Conservation (phyloP, 78 protist species). For the Dictyostelium firmibasis region DNA sequence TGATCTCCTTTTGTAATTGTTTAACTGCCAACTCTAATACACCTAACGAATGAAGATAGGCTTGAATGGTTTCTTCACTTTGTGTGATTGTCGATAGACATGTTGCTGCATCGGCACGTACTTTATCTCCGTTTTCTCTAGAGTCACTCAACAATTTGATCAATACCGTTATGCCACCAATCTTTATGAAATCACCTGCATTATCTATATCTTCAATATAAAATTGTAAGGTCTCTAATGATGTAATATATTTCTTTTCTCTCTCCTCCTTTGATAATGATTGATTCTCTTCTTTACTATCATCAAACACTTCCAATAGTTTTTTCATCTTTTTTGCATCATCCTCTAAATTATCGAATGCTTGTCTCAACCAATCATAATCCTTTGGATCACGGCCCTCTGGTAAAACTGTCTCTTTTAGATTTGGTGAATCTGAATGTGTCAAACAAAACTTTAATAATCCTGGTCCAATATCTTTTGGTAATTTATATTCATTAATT, state of each 20-base stretch:
- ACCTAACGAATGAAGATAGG: slow-evolving; percentile 14
- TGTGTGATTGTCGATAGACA: slow-evolving; percentile 56
- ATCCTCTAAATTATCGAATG: slow-evolving; percentile 64
- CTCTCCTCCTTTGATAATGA: neutral
- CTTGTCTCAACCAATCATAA: slow-evolving; percentile 59
- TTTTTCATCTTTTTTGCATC: slow-evolving; percentile 73
- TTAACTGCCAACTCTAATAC: neutral
- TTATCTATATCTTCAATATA: slow-evolving; percentile 67
- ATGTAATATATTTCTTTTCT: neutral
- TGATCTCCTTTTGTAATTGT: neutral
- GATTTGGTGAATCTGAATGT: slow-evolving; percentile 78
- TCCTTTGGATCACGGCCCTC: slow-evolving; percentile 58
- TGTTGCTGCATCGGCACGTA: slow-evolving; percentile 9
- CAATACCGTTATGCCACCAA: slow-evolving; percentile 53
- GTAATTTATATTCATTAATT: slow-evolving; percentile 40
- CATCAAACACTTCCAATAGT: slow-evolving; percentile 2
- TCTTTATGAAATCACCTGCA: slow-evolving; percentile 58
- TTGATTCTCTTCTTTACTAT: neutral
- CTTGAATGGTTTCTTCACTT: slow-evolving; percentile 48
- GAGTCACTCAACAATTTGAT: neutral
- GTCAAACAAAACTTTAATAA: slow-evolving; percentile 68
- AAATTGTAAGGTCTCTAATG: slow-evolving; percentile 16
- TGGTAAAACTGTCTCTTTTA: slow-evolving; percentile 14
- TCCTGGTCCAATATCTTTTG: slow-evolving; percentile 73
- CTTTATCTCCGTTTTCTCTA: neutral